Percentiles rank a stretch among this genome's conserved stretches.
phyloP scores from a whole-genome alignment of 2,329 filamentous ascomycete species.

The Diplodia intermedia region DNA sequence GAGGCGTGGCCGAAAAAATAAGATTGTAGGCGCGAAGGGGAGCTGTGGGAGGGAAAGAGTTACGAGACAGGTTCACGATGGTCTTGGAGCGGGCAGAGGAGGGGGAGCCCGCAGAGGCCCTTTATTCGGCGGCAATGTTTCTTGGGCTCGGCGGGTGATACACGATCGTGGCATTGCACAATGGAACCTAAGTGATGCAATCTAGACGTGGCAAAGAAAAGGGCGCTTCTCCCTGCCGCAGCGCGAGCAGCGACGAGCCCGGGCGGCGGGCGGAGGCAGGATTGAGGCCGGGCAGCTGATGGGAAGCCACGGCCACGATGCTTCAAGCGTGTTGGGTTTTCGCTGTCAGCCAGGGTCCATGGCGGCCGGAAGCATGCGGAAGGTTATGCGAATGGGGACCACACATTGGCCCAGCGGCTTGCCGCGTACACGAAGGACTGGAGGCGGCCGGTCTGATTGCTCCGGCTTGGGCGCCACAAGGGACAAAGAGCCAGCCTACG shows the following conservation, averaged over 20 bases:
- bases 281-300: slow-evolving; percentile 8
- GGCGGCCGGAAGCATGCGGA: not conserved
- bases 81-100: not conserved
- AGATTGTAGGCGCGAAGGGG: not conserved
- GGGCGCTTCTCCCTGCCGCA: not conserved
- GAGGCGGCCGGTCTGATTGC: not conserved
- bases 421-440: slow-evolving; percentile 3
- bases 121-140: slow-evolving; percentile 11
- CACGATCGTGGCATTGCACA: slow-evolving; percentile 13
- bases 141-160: slow-evolving; percentile 1
- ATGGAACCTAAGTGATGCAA: slow-evolving; percentile 22
- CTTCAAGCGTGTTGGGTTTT: slow-evolving; percentile 18
- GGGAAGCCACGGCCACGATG: slow-evolving; percentile 19
- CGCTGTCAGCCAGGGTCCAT: slow-evolving; percentile 2
- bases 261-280: slow-evolving; percentile 1
- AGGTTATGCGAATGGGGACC: slow-evolving; percentile 19
- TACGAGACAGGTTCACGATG: not conserved
- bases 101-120: not conserved
- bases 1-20: not conserved
- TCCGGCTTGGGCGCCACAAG: not conserved
- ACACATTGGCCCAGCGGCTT: not conserved
- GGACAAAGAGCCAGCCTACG: slow-evolving; percentile 15
- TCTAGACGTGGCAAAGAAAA: slow-evolving; percentile 11
- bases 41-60: not conserved
- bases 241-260: not conserved